Evolutionary conservation across 139 green algal species (phyloP).

Genomic region (Coelastrella sp.): DNA sequence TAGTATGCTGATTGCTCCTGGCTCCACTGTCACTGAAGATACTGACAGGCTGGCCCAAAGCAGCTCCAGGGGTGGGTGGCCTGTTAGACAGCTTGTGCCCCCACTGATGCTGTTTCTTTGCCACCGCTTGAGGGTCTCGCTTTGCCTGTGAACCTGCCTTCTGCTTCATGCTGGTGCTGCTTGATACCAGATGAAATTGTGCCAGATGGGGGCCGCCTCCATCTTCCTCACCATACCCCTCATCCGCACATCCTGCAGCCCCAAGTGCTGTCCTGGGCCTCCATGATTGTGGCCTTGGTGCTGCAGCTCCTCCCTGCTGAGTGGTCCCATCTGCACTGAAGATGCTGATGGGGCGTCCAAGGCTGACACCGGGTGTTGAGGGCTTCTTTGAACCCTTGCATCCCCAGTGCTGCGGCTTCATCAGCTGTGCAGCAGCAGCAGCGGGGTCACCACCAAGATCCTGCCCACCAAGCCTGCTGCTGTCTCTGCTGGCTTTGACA

Average conservation of each 20-base stretch:
- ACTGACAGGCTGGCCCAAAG: constrained; percentile 16
- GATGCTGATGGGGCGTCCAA: constrained; percentile 18
- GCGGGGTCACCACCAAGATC: not conserved
- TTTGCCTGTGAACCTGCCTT: too few species aligned
- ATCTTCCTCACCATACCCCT: too few species aligned
- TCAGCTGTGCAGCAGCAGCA: not conserved
- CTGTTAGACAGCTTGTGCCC: constrained; percentile 14
- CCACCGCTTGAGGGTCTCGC: too few species aligned
- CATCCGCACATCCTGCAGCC: too few species aligned
- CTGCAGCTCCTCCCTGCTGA: too few species aligned
- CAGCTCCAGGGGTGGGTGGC: constrained; percentile 8
- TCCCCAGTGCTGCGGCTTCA: constrained; percentile 10
- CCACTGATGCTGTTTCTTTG: not conserved
- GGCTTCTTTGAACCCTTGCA: constrained; percentile 12
- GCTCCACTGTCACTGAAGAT: constrained; percentile 2
- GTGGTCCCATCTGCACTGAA: not conserved
- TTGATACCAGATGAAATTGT: too few species aligned
- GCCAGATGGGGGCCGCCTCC: too few species aligned
- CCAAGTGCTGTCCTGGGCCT: too few species aligned
- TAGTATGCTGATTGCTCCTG: not conserved
- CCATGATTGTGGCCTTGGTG: too few species aligned
- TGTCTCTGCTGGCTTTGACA: not conserved
- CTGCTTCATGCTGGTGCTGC: too few species aligned
- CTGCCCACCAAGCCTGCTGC: not conserved
- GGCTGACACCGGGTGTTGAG: not conserved